These are phyloP conservation scores for Chlorella sp. DNA, from an alignment of 139 green algal genomes.

Conservation along the genomic window DNA sequence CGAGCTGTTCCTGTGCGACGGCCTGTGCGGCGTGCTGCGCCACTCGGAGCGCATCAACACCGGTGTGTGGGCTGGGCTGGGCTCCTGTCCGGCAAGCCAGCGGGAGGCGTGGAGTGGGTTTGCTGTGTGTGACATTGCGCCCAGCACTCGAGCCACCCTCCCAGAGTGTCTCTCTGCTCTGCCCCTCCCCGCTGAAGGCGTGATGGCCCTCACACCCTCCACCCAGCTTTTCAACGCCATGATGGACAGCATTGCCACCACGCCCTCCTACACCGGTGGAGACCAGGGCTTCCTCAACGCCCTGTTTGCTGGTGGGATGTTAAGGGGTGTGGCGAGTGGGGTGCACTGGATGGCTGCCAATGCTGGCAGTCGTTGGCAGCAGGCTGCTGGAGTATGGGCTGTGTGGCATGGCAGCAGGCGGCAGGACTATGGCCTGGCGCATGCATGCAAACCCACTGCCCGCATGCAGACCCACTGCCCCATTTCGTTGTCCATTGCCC, in stretches of 20 bases:
- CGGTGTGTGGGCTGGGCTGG: conserved; percentile 36
- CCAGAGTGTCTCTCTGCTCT: too few species aligned
- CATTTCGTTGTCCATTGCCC: too few species aligned
- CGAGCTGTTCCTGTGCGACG: conserved; percentile 74
- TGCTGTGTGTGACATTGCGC: too few species aligned
- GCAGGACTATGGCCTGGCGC: neutral
- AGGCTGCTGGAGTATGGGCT: too few species aligned
- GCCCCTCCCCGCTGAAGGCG: conserved; percentile 50
- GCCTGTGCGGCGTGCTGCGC: conserved; percentile 76
- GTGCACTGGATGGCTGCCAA: too few species aligned
- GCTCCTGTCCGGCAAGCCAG: too few species aligned
- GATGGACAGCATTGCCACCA: conserved; percentile 61
- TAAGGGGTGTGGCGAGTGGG: too few species aligned
- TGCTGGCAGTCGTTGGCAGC: too few species aligned
- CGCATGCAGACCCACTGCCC: neutral
- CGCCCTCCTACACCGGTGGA: conserved; percentile 78
- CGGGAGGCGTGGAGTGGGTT: too few species aligned
- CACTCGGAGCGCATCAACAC: conserved; percentile 83
- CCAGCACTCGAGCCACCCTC: too few species aligned
- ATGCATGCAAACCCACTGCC: too few species aligned
- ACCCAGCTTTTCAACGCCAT: conserved; percentile 67
- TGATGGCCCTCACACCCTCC: conserved; percentile 72
- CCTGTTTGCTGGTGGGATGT: conserved; percentile 57
- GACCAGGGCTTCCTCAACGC: conserved; percentile 78
- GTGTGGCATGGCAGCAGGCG: too few species aligned